These are phyloP conservation scores for Pseudoneurospora amorphoporcata DNA, from an alignment of 495 filamentous ascomycete genomes.

Conservation along the genomic window DNA sequence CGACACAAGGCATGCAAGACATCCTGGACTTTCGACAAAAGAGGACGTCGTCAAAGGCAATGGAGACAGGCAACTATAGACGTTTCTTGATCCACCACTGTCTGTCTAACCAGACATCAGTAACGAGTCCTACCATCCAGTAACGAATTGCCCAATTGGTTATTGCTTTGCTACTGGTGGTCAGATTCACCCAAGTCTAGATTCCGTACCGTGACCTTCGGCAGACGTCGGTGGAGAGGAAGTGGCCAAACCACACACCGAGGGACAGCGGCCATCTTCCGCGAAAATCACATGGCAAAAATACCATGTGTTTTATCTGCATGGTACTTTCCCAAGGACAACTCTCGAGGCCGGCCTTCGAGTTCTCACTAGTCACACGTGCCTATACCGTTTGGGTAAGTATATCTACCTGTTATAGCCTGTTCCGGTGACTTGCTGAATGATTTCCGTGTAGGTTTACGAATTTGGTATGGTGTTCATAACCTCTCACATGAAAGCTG, in stretches of 20 bases:
- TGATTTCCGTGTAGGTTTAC: too few species aligned
- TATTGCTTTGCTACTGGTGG: neutral
- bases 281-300: neutral
- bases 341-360: neutral
- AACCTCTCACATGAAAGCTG: too few species aligned
- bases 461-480: too few species aligned
- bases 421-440: neutral
- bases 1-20: neutral
- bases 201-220: neutral
- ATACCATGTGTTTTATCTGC: neutral
- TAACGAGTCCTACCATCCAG: too few species aligned
- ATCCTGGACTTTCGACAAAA: neutral
- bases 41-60: neutral
- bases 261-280: neutral
- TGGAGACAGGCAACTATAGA: too few species aligned
- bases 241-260: neutral
- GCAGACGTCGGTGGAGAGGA: neutral
- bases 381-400: neutral
- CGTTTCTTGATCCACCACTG: too few species aligned
- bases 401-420: neutral
- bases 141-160: too few species aligned
- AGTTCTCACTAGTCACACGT: neutral
- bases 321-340: neutral
- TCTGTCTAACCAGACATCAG: too few species aligned
- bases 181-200: neutral